Percentiles rank a stretch among this genome's conserved stretches.
Evolutionary conservation across 2,329 filamentous ascomycete genomes (phyloP).

Genomic region (Aspergillus pseudoglaucus): DNA sequence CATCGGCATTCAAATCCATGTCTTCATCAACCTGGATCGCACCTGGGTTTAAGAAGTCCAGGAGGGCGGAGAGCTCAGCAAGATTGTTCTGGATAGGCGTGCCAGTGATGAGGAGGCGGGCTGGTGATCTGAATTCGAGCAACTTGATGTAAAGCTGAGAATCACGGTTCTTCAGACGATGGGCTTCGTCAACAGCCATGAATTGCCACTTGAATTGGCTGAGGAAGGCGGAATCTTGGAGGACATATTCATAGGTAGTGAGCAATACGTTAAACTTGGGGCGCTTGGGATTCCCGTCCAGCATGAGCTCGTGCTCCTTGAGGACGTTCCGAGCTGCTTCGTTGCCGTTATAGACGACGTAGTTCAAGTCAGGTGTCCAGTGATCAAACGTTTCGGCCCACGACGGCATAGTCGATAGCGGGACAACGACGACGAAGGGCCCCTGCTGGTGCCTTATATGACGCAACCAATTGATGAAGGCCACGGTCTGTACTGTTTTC

Average conservation of each 20-base stretch:
- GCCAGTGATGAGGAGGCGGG: constrained; percentile 87
- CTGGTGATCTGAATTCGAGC: constrained; percentile 77
- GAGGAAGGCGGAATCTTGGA: constrained; percentile 76
- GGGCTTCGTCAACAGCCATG: constrained; percentile 91
- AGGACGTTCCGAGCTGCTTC: constrained; percentile 81
- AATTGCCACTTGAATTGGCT: constrained; percentile 96
- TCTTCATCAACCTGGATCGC: constrained; percentile 86
- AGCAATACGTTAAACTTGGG: constrained; percentile 97
- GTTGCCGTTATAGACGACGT: constrained; percentile 91
- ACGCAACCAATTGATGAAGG: constrained; percentile 94
- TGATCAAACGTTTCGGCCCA: constrained; percentile 98
- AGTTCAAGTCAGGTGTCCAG: constrained; percentile 94
- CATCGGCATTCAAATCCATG: constrained; percentile 72
- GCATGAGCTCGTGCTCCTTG: constrained; percentile 79
- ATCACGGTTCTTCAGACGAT: constrained; percentile 92
- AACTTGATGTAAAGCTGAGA: constrained; percentile 86
- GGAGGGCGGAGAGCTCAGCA: constrained; percentile 80
- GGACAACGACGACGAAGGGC: constrained; percentile 94
- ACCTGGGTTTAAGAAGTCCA: constrained; percentile 97
- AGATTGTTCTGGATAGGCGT: constrained; percentile 97
- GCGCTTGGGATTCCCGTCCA: constrained; percentile 78
- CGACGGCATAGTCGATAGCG: constrained; percentile 90
- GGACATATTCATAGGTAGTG: constrained; percentile 94
- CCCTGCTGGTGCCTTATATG: constrained; percentile 86
- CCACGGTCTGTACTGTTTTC: constrained; percentile 95